phyloP scores from a whole-genome alignment of 1,284 basidiomycete genomes.

The Ganoderma lingzhi region DNA sequence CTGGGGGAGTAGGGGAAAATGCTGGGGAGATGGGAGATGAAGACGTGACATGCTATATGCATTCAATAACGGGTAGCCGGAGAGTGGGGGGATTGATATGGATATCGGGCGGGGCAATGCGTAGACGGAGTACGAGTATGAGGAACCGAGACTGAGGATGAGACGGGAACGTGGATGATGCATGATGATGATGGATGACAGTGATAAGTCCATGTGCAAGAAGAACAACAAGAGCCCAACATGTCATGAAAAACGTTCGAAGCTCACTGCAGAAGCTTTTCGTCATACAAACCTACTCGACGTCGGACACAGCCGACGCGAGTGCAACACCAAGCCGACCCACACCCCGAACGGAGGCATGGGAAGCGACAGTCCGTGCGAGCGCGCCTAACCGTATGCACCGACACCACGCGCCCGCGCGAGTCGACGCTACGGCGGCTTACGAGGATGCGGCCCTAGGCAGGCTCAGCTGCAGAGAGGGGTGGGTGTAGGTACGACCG shows the following conservation, averaged over 20 bases:
- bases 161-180: slow-evolving; percentile 22
- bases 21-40: slow-evolving; percentile 14
- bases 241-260: slow-evolving; percentile 29
- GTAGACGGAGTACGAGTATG: slow-evolving; percentile 17
- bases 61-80: slow-evolving; percentile 7
- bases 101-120: neutral
- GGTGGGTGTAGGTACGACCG: slow-evolving; percentile 20
- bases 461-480: slow-evolving; percentile 9
- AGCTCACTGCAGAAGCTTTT: slow-evolving; percentile 37
- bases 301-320: slow-evolving; percentile 7
- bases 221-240: slow-evolving; percentile 34
- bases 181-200: slow-evolving; percentile 37
- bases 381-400: neutral
- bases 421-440: neutral
- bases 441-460: slow-evolving; percentile 13
- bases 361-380: neutral
- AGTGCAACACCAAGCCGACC: neutral
- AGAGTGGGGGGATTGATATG: neutral
- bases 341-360: neutral
- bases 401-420: slow-evolving; percentile 7
- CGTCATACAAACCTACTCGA: slow-evolving; percentile 34
- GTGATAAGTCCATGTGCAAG: slow-evolving; percentile 39
- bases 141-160: slow-evolving; percentile 23
- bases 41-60: slow-evolving; percentile 12
- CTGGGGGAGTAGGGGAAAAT: slow-evolving; percentile 9